phyloP scores from a whole-genome alignment of 129 eudicot species.

The Artemisia tridentata region DNA sequence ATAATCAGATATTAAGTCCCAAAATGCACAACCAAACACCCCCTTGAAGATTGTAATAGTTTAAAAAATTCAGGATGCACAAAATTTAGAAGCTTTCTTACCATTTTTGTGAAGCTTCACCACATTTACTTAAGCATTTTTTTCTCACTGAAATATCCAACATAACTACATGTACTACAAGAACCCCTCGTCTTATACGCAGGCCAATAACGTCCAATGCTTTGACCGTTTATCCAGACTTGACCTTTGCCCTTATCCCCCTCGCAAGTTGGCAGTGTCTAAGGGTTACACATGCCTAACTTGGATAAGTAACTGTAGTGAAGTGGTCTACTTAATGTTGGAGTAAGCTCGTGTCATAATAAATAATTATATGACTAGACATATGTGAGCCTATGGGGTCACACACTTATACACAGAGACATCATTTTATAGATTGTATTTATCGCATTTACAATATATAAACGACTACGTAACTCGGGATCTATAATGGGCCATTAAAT shows the following conservation, averaged over 20 bases:
- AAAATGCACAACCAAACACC: conserved; percentile 1
- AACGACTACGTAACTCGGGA: too few relatives aligned
- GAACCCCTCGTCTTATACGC: conserved; percentile 80
- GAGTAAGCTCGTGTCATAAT: too few relatives aligned
- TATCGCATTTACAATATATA: too few relatives aligned
- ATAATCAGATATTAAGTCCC: background rate
- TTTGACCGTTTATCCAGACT: conserved; percentile 91
- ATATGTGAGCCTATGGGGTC: too few relatives aligned
- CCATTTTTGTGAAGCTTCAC: conserved; percentile 99
- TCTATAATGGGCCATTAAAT: too few relatives aligned
- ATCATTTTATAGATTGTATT: too few relatives aligned
- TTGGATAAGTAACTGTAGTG: too few relatives aligned
- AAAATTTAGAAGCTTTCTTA: conserved; percentile 23
- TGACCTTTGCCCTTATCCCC: conserved; percentile 99
- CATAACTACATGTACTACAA: conserved; percentile 75
- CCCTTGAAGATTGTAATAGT: background rate
- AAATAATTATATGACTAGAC: too few relatives aligned
- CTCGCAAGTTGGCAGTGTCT: too few relatives aligned
- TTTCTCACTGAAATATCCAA: conserved; percentile 82
- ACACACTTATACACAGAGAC: too few relatives aligned
- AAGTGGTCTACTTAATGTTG: too few relatives aligned
- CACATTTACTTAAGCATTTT: conserved; percentile 87
- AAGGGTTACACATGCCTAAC: too few relatives aligned
- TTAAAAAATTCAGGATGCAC: background rate
- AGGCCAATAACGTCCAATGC: conserved; percentile 97